Percentiles rank a stretch among this genome's conserved stretches.
These are phyloP conservation scores for Cordyceps militaris DNA, from an alignment of 2,329 filamentous ascomycete species.

Conservation along the genomic window DNA sequence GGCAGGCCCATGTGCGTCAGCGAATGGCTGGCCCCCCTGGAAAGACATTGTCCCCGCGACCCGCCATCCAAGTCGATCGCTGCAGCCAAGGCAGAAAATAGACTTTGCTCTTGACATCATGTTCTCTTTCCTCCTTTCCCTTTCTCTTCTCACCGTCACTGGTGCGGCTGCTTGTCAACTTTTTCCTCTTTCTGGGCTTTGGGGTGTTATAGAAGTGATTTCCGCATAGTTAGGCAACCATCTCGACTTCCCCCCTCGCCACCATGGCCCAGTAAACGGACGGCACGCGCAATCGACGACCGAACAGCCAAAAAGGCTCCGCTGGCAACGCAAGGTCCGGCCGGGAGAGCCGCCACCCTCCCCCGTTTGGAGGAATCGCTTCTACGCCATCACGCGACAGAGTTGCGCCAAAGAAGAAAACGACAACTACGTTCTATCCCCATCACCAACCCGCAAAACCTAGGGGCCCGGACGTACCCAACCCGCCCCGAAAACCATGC, in stretches of 20 bases:
- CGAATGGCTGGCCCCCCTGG: conserved; percentile 1
- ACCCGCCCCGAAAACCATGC: conserved; percentile 52
- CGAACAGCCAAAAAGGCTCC: too few species aligned
- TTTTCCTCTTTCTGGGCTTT: not conserved
- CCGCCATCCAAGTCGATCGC: conserved; percentile 1
- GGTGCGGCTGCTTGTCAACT: not conserved
- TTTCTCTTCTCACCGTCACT: not conserved
- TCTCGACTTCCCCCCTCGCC: too few species aligned
- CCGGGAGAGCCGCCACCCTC: too few species aligned
- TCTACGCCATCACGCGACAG: too few species aligned
- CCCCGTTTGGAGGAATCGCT: too few species aligned
- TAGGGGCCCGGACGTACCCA: too few species aligned
- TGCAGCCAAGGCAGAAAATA: not conserved
- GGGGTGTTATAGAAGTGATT: too few species aligned
- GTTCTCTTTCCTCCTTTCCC: not conserved
- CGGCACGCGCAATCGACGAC: not conserved
- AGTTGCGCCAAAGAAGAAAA: too few species aligned
- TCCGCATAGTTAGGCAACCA: too few species aligned
- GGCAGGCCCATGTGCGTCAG: conserved; percentile 10
- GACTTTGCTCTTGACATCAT: not conserved
- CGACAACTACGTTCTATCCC: too few species aligned
- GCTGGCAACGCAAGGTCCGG: too few species aligned
- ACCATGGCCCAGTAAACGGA: not conserved
- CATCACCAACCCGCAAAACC: not conserved
- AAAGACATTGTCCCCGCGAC: not conserved